These are phyloP conservation scores for Rhodamnia argentea DNA, from an alignment of 345 rosid genomes.

Conservation along the genomic window DNA sequence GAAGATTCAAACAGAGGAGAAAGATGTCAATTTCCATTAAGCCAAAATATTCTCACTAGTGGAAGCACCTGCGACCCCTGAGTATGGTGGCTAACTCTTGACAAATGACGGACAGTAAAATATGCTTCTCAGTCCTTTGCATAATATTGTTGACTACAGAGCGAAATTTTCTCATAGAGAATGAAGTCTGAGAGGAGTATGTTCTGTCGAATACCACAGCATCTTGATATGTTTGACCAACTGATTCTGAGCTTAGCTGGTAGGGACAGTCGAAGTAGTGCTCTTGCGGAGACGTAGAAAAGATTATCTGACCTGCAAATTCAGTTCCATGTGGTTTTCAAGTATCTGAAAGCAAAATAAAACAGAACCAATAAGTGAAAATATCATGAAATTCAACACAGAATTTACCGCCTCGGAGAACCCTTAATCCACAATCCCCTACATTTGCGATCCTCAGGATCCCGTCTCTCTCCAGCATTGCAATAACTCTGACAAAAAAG, in stretches of 20 bases:
- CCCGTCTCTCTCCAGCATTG: constrained; percentile 67
- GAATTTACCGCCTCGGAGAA: constrained; percentile 54
- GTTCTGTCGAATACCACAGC: constrained; percentile 43
- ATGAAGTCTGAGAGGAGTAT: neutral
- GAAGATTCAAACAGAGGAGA: neutral
- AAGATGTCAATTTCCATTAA: neutral
- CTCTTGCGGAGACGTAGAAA: constrained; percentile 72
- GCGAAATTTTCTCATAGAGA: neutral
- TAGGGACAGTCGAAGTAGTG: constrained; percentile 87
- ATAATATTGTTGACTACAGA: neutral
- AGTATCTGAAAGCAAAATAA: neutral
- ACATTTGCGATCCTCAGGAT: constrained; percentile 59
- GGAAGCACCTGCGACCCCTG: neutral
- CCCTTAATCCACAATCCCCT: constrained; percentile 83
- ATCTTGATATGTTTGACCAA: constrained; percentile 74
- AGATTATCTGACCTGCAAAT: constrained; percentile 49
- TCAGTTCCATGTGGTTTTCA: neutral
- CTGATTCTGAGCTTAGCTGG: constrained; percentile 72
- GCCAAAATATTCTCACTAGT: neutral
- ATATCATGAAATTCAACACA: neutral
- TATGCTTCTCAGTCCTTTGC: neutral
- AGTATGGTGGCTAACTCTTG: neutral
- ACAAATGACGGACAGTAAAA: neutral
- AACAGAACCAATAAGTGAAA: neutral
- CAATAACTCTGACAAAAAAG: constrained; percentile 47